Percentiles rank a stretch among this genome's conserved stretches.
Evolutionary conservation across 164 flowering plant genomes (phyloP).

Genomic region (Magnolia officinalis): DNA sequence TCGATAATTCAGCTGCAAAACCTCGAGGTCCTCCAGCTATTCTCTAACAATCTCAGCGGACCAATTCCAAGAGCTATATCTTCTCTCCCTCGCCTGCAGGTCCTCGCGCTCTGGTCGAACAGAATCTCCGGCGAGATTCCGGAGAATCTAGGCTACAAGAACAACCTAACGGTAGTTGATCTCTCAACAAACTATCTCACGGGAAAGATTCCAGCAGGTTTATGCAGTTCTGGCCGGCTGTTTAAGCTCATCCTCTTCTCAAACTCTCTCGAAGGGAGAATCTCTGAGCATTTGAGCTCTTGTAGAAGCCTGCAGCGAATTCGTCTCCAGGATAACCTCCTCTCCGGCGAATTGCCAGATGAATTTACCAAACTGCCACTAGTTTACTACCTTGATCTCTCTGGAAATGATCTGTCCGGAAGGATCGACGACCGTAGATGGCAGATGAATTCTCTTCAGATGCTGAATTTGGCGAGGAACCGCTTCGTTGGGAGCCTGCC

Average conservation of each 20-base stretch:
- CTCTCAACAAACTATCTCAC: constrained; percentile 71
- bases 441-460: constrained; percentile 65
- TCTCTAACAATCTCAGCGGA: constrained; percentile 64
- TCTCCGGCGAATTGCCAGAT: constrained; percentile 51
- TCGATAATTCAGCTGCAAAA: constrained; percentile 38
- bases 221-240: constrained; percentile 52
- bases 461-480: constrained; percentile 63
- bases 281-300: constrained; percentile 42
- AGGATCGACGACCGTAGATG: constrained; percentile 39
- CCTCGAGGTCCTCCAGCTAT: constrained; percentile 68
- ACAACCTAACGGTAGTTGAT: constrained; percentile 65
- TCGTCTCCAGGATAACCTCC: constrained; percentile 59
- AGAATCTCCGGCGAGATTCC: constrained; percentile 69
- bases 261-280: constrained; percentile 50
- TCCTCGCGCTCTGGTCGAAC: constrained; percentile 80
- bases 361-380: constrained; percentile 52
- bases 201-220: constrained; percentile 56
- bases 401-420: constrained; percentile 61
- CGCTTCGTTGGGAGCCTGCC: constrained; percentile 58
- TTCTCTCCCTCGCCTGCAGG: constrained; percentile 53
- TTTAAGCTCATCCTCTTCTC: constrained; percentile 81
- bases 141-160: constrained; percentile 43
- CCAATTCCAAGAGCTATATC: constrained; percentile 52
- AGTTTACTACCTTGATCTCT: constrained; percentile 68
- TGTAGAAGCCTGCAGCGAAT: constrained; percentile 64